Evolutionary conservation across 768 basidiomycete genomes (phyloP).

Genomic region (Mycena metata): DNA sequence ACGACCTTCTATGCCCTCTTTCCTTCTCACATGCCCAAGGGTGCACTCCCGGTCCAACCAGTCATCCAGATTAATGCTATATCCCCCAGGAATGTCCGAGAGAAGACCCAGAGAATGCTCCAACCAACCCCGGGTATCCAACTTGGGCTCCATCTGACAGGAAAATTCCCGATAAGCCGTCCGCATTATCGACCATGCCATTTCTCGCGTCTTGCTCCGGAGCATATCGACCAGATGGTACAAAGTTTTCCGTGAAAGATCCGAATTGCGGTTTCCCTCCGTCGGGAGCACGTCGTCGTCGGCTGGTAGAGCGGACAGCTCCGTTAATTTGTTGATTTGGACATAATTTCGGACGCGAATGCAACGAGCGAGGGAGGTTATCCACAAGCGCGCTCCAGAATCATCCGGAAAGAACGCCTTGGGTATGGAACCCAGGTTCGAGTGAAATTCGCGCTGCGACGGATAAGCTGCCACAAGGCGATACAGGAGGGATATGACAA

Average conservation of each 20-base stretch:
- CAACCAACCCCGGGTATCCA: slow-evolving; percentile 63
- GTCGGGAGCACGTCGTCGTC: slow-evolving; percentile 26
- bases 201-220: slow-evolving; percentile 63
- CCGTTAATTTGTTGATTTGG: slow-evolving; percentile 61
- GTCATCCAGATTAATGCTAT: slow-evolving; percentile 53
- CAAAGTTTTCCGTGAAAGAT: slow-evolving; percentile 58
- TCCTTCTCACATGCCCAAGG: slow-evolving; percentile 65
- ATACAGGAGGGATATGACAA: slow-evolving; percentile 69
- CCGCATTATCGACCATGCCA: slow-evolving; percentile 72
- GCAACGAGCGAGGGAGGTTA: slow-evolving; percentile 62
- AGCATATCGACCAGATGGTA: slow-evolving; percentile 60
- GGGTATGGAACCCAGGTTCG: slow-evolving; percentile 59
- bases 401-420: slow-evolving; percentile 52
- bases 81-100: slow-evolving; percentile 47
- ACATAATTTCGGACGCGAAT: slow-evolving; percentile 70
- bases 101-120: slow-evolving; percentile 61
- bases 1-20: slow-evolving; percentile 68
- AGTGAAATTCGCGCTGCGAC: slow-evolving; percentile 70
- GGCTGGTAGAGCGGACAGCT: slow-evolving; percentile 20
- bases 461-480: slow-evolving; percentile 72
- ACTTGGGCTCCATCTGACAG: slow-evolving; percentile 51
- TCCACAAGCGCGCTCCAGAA: slow-evolving; percentile 62
- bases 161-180: slow-evolving; percentile 74
- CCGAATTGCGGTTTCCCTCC: slow-evolving; percentile 27
- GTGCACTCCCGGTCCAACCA: slow-evolving; percentile 64